A percentile compares a stretch with the other conserved stretches of the same genome.
Evolutionary conservation across 2,329 filamentous ascomycete genomes (phyloP).

Genomic region (Sclerotinia sclerotiorum): DNA sequence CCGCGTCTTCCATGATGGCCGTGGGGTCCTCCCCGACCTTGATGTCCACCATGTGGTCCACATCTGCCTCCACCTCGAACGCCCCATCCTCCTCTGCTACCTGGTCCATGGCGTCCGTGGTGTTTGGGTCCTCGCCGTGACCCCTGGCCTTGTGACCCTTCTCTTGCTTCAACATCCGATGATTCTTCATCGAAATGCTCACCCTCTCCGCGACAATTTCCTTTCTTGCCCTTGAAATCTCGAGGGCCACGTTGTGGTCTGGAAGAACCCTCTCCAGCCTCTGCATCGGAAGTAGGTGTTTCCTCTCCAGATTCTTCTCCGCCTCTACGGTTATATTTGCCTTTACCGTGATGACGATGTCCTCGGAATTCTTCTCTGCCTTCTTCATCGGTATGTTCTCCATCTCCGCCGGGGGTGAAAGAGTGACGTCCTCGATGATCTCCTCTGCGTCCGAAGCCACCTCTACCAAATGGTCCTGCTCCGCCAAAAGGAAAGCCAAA

Average conservation of each 20-base stretch:
- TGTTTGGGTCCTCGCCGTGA: conserved; percentile 24
- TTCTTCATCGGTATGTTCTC: conserved; percentile 27
- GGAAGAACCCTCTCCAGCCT: conserved; percentile 13
- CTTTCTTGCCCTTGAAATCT: conserved; percentile 5
- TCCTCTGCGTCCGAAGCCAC: conserved; percentile 27
- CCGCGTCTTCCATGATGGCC: conserved; percentile 29
- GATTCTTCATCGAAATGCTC: conserved; percentile 10
- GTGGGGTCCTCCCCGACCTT: conserved; percentile 21
- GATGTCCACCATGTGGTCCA: conserved; percentile 25
- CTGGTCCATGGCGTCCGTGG: conserved; percentile 28
- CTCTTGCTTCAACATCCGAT: conserved; percentile 23
- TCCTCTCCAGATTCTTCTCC: conserved; percentile 22
- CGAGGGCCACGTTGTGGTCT: conserved; percentile 6
- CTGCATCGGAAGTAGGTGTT: conserved; percentile 19
- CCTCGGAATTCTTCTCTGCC: conserved; percentile 28
- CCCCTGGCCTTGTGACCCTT: conserved; percentile 17
- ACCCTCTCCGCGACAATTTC: not conserved
- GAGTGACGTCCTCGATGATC: conserved; percentile 30
- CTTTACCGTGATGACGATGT: conserved; percentile 42
- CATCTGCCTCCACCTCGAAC: conserved; percentile 22
- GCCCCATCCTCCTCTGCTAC: conserved; percentile 27
- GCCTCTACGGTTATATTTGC: conserved; percentile 14
- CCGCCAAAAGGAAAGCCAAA: conserved; percentile 20
- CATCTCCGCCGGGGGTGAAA: conserved; percentile 30
- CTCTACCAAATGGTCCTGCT: conserved; percentile 18